Conservation (phyloP, 306 rosid genomes). For the Phaseolus lunatus region DNA sequence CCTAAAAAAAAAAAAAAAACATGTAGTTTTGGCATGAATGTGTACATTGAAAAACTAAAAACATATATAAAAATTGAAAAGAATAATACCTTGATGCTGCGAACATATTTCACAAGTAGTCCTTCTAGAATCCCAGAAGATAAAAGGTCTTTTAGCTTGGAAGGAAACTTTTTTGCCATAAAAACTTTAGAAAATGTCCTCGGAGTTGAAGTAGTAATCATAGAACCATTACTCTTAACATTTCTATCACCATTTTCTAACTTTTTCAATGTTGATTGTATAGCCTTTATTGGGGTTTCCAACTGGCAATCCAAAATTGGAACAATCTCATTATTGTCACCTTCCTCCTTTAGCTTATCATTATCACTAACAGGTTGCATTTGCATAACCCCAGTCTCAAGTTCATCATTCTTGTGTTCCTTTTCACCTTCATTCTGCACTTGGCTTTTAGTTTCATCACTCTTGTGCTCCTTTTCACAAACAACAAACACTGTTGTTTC, state of each 20-base stretch:
- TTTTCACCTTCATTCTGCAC: background rate
- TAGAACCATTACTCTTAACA: background rate
- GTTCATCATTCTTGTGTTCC: constrained; percentile 21
- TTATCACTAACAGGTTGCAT: background rate
- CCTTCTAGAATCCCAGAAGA: constrained; percentile 80
- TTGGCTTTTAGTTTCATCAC: background rate
- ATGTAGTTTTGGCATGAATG: background rate
- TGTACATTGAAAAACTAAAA: background rate
- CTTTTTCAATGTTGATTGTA: constrained; percentile 54
- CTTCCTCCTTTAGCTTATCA: background rate
- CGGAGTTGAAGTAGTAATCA: constrained; percentile 26
- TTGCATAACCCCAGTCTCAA: background rate
- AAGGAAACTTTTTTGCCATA: constrained; percentile 56
- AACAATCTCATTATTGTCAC: background rate
- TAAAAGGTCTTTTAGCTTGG: constrained; percentile 70
- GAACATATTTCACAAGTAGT: constrained; percentile 58
- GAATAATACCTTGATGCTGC: constrained; percentile 62
- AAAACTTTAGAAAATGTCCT: constrained; percentile 30
- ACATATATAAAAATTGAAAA: background rate
- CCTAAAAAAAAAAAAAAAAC: constrained; percentile 56
- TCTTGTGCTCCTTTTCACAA: background rate
- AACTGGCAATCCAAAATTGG: background rate
- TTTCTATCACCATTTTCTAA: constrained; percentile 10
- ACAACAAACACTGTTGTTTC: too few relatives aligned
- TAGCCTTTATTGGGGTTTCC: constrained; percentile 50